Conservation (phyloP, 2,329 filamentous ascomycete genomes). For the Apiospora sp. region DNA sequence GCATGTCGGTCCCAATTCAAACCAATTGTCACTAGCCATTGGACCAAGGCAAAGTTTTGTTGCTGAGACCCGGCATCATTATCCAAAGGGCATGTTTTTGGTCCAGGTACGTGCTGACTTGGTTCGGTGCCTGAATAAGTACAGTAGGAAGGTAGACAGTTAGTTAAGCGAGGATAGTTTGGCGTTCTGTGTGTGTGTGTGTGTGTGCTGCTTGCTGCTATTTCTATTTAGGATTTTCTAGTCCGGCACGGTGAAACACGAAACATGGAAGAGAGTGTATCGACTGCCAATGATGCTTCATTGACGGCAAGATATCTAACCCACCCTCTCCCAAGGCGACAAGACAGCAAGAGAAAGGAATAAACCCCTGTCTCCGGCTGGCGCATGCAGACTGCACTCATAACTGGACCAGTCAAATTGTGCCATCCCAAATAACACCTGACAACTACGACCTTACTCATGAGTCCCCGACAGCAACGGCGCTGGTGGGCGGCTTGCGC, state of each 20-base stretch:
- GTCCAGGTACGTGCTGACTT: conserved; percentile 19
- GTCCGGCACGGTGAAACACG: conserved; percentile 24
- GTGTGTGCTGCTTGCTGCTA: conserved; percentile 14
- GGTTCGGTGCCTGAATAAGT: conserved; percentile 11
- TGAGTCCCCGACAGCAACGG: conserved; percentile 1
- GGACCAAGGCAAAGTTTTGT: conserved; percentile 17
- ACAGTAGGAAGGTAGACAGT: not conserved
- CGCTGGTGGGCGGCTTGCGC: not conserved
- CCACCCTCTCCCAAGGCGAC: conserved; percentile 14
- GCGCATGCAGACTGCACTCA: conserved; percentile 21
- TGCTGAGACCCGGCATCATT: conserved; percentile 11
- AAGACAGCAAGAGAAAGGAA: conserved; percentile 18
- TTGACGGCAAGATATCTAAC: conserved; percentile 17
- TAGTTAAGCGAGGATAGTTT: not conserved
- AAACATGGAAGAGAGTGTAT: conserved; percentile 21
- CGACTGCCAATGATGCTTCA: conserved; percentile 22
- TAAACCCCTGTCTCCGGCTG: conserved; percentile 20
- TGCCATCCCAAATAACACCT: conserved; percentile 23
- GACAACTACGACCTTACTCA: conserved; percentile 7
- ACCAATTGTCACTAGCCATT: conserved; percentile 18
- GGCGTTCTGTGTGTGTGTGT: not conserved
- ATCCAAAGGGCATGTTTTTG: conserved; percentile 13
- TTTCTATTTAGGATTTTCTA: conserved; percentile 23
- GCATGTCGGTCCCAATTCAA: conserved; percentile 21
- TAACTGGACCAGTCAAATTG: not conserved